Evolutionary conservation across 306 rosid genomes (phyloP), one percentile per base, ranked within the genome.

Genomic region (Betula pendula): DNA sequence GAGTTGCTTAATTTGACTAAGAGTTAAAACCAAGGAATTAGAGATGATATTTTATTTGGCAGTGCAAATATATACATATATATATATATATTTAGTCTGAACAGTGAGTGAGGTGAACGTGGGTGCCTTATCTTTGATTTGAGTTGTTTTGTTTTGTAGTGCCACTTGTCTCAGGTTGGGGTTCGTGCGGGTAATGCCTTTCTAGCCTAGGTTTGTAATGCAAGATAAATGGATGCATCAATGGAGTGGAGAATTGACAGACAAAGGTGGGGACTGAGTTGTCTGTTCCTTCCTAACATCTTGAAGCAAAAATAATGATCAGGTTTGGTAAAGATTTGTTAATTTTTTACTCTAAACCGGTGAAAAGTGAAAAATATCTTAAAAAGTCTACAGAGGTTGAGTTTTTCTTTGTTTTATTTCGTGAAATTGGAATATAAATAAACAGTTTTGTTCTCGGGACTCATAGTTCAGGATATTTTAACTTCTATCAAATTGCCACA

Each of bases 191-290:
- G n/a, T n/a, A 45, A 49, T 65, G 76, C 65, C 70, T 68, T 63
- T 29, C 33, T 29, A 29, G 2, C 24, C 51, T 74, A 78, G 83
- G 83, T 82, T 86, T 89, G 82, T 50, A 79, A 80, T 77, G 91
- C 81, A 88, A 87, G 92, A 48, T 60, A 74, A 58, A 80, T 84
- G 83, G 85, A 87, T 88, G 71, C 59, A 78, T 27, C 11, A 31
- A 25, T 31, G 70, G 75, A 55, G 77, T 50, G 72, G 12, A 40
- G 43, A 55, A 76, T 82, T 65, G 88, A 78, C 75, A 74, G 66
- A 81, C 75, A 78, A 79, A 43, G 84, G 40, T 84, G 85, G 78
- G 55, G 78, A 62, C 48, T 63, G 19, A 50, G 77, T 62, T 79
- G 86, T 78, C 75, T 17, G 5, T 52, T 60, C 78, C 81, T 69